A percentile compares a stretch with the other conserved stretches of the same genome.
Conservation (phyloP, 2,329 filamentous ascomycete species). For the Penicillium sp. region DNA sequence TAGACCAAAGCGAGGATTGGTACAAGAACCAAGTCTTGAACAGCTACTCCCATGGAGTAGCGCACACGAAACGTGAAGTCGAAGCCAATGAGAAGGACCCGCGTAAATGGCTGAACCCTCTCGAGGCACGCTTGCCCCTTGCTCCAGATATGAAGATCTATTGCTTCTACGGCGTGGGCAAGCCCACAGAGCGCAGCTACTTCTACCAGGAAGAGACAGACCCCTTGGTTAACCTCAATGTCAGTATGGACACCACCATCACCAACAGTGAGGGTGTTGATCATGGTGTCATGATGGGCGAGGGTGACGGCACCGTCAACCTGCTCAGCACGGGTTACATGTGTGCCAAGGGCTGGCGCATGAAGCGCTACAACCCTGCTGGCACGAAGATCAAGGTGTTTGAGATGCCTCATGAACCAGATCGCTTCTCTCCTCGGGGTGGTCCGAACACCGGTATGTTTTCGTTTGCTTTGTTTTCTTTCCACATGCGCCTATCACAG, state of each 20-base stretch:
- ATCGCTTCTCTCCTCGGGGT: conserved; percentile 80
- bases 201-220: conserved; percentile 79
- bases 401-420: conserved; percentile 96
- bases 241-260: conserved; percentile 56
- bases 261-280: conserved; percentile 57
- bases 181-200: conserved; percentile 88
- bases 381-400: conserved; percentile 78
- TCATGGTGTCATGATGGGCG: conserved; percentile 91
- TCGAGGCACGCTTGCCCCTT: conserved; percentile 84
- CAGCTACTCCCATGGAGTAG: conserved; percentile 87
- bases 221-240: conserved; percentile 56
- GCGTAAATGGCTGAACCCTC: conserved; percentile 90
- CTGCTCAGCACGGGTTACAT: conserved; percentile 92
- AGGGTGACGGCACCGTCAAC: conserved; percentile 94
- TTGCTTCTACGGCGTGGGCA: conserved; percentile 94
- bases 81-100: conserved; percentile 76
- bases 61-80: conserved; percentile 75
- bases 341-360: conserved; percentile 92
- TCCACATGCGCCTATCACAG: neutral
- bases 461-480: conserved; percentile 25
- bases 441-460: conserved; percentile 62
- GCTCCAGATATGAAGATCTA: conserved; percentile 92
- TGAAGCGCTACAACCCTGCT: conserved; percentile 91
- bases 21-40: conserved; percentile 71
- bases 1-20: conserved; percentile 80